phyloP scores from a whole-genome alignment of 2,329 filamentous ascomycete species.

The Ceratocystis variospora region DNA sequence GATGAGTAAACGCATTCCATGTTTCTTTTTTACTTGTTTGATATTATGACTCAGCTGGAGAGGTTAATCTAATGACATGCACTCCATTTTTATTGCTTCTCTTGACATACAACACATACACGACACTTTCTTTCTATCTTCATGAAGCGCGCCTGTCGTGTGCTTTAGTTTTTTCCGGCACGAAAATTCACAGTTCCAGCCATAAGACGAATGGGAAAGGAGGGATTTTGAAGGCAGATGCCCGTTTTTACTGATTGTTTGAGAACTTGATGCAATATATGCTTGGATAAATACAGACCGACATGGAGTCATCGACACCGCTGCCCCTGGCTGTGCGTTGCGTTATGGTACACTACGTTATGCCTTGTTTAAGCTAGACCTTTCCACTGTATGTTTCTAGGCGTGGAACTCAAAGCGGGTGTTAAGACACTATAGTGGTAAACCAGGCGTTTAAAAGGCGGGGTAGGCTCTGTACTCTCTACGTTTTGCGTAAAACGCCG shows the following conservation, averaged over 20 bases:
- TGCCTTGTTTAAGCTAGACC: not conserved
- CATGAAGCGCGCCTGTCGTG: not conserved
- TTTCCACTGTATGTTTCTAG: not conserved
- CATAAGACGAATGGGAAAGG: not conserved
- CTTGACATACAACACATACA: too few relatives aligned
- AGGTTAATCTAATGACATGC: slow-evolving; percentile 6
- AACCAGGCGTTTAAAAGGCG: not conserved
- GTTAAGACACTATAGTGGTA: too few relatives aligned
- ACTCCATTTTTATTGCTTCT: not conserved
- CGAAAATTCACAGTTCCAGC: too few relatives aligned
- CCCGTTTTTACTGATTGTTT: not conserved
- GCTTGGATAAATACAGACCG: not conserved
- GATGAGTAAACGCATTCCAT: slow-evolving; percentile 22
- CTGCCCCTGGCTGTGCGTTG: not conserved
- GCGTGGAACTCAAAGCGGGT: too few relatives aligned
- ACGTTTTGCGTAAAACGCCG: not conserved
- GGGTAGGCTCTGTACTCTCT: not conserved
- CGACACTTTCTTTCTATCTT: not conserved
- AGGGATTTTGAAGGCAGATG: not conserved
- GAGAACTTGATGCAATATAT: not conserved
- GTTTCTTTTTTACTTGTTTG: slow-evolving; percentile 12
- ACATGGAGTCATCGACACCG: not conserved
- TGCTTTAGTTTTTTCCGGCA: not conserved
- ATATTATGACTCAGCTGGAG: slow-evolving; percentile 16
- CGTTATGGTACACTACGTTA: not conserved